Base-by-base conservation (phyloP, 2,329 filamentous ascomycete species). In the Neurospora sp. region DNA sequence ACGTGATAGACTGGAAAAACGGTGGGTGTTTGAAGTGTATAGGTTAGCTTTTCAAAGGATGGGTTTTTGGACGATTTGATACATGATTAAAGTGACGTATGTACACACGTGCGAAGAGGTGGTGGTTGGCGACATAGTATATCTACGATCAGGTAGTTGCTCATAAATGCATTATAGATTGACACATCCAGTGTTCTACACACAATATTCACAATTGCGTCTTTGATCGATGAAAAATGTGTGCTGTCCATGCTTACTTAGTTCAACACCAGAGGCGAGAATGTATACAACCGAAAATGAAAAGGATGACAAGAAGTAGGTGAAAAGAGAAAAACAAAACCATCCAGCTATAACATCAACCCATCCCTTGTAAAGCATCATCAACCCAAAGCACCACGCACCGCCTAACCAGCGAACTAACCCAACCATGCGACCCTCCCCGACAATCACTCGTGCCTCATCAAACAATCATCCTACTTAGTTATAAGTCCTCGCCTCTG, bases 401-500 rank as follows among this genome's bases (percentile, higher is more conserved):
- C 43, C 11, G n/a, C n/a, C 43, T 46, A 12, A 12, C 2, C 46
- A 52, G 11, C 6, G 8, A 3, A 10, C 19, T 6, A 23, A 28
- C 11, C 19, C 19, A 52, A 15, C n/a, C 2, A 6, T 5, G 19
- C 41, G 33, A 33, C 33, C 5, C n/a, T 19, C 10, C 10, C 41
- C n/a, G 1, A 12, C 5, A 46, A 12, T 6, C 19, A 12, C 10
- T 23, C 43, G 11, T 1, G 41, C n/a, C 4, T 23, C 43, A 3
- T 52, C 19, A 15, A 23, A 23, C 11, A 52, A 52, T 3, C 43
- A 28, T 15, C 6, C 6, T 40, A 38, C 17, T 70, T 57, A 76
- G n/a, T 43, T 41, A 78, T 89, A 90, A 70, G 81, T 84, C 75
- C 87, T 82, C 41, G 85, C 82, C 74, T 87, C 81, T 1, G 83